A percentile compares a stretch with the other conserved stretches of the same genome.
These are phyloP conservation scores for Phytopythium litorale DNA, from an alignment of 352 stramenopile genomes.

Conservation along the genomic window DNA sequence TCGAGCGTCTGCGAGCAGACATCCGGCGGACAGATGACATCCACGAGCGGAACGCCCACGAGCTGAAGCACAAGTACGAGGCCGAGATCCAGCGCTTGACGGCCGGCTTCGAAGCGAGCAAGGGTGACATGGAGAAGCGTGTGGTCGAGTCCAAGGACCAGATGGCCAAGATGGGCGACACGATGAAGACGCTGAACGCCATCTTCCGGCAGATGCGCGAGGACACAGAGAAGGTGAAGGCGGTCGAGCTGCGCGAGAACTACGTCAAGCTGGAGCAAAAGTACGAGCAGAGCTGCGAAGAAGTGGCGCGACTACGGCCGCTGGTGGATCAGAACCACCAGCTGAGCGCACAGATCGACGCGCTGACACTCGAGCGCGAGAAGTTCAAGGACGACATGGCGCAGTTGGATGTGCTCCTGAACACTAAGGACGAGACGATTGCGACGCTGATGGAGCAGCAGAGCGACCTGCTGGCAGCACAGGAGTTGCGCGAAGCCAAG, in stretches of 20 bases:
- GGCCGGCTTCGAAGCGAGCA: constrained; percentile 40
- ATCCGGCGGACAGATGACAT: constrained; percentile 24
- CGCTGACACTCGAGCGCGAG: constrained; percentile 23
- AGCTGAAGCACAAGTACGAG: constrained; percentile 46
- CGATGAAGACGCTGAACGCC: constrained; percentile 90
- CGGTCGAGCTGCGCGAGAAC: constrained; percentile 82
- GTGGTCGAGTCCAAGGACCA: constrained; percentile 70
- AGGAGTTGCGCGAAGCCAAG: constrained; percentile 50
- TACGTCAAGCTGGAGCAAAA: constrained; percentile 74
- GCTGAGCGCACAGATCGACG: constrained; percentile 36
- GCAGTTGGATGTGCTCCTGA: constrained; percentile 33
- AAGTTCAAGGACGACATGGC: constrained; percentile 37
- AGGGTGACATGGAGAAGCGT: constrained; percentile 70
- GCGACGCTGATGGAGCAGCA: constrained; percentile 71
- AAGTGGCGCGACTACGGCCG: constrained; percentile 56
- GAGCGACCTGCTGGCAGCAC: constrained; percentile 57
- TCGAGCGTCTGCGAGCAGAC: constrained; percentile 34
- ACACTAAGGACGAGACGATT: constrained; percentile 61
- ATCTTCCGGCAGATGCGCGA: constrained; percentile 93
- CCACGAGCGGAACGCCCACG: constrained; percentile 35
- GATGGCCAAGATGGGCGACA: constrained; percentile 89
- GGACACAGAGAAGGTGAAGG: constrained; percentile 87
- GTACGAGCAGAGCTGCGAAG: constrained; percentile 45
- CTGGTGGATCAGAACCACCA: constrained; percentile 48
- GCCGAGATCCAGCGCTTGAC: constrained; percentile 45